A percentile compares a stretch with the other conserved stretches of the same genome.
phyloP scores from a whole-genome alignment of 345 rosid genomes.

The Excoecaria agallocha region DNA sequence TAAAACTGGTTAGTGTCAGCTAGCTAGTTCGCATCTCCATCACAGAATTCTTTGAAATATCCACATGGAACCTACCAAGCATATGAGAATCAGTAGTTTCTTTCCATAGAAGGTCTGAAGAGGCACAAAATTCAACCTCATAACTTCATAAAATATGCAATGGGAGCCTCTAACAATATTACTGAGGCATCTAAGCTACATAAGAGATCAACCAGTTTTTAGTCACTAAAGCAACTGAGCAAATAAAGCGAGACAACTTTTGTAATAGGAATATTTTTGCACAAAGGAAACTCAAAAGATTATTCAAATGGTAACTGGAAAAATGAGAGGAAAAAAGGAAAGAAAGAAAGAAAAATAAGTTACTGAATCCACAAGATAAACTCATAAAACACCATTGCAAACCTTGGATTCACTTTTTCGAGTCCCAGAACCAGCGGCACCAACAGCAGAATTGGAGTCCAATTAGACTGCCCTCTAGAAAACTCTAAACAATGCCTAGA shows the following conservation, averaged over 20 bases:
- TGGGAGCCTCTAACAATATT: no score
- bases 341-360: background rate
- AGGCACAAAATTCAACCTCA: background rate
- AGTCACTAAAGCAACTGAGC: background rate
- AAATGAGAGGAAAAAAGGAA: background rate
- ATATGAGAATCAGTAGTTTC: background rate
- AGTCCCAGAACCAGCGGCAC: slow-evolving; percentile 98
- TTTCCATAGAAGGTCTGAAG: background rate
- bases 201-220: background rate
- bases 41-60: background rate
- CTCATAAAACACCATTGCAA: slow-evolving; percentile 14
- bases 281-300: background rate
- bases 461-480: slow-evolving; percentile 57
- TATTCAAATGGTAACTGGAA: background rate
- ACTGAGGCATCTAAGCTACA: background rate
- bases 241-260: background rate
- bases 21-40: slow-evolving; percentile 1
- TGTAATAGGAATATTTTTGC: background rate
- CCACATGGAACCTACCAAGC: background rate
- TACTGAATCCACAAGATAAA: slow-evolving; percentile 8
- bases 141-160: background rate
- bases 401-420: slow-evolving; percentile 87
- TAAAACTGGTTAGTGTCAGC: background rate
- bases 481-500: slow-evolving; percentile 60
- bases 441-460: slow-evolving; percentile 80